A percentile compares a stretch with the other conserved stretches of the same genome.
Conservation (phyloP, 768 basidiomycete species). For the Nevesoporus exiguus region DNA sequence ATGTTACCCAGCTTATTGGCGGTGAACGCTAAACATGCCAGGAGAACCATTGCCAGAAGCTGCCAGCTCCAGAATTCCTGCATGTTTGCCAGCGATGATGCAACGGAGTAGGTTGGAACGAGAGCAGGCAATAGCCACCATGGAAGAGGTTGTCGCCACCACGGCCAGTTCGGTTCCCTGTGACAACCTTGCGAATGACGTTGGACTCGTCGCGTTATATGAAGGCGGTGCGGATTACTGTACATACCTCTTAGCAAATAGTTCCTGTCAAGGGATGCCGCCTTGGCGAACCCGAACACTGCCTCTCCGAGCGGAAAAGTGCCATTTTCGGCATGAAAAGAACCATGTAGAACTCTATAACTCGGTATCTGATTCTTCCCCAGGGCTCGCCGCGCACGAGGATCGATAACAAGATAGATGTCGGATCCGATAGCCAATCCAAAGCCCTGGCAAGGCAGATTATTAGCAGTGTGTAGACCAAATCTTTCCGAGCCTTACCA, state of each 20-base stretch:
- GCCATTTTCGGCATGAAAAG: conserved; percentile 49
- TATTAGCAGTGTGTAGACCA: conserved; percentile 4
- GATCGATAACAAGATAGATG: conserved; percentile 69
- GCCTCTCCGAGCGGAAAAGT: conserved; percentile 40
- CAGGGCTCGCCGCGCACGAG: conserved; percentile 42
- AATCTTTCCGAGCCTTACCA: conserved; percentile 41
- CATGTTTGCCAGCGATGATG: conserved; percentile 72
- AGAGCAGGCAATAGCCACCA: conserved; percentile 78
- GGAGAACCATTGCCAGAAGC: conserved; percentile 76
- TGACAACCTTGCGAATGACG: conserved; percentile 56
- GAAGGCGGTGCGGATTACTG: neutral
- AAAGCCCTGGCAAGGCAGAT: conserved; percentile 54
- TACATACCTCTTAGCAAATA: conserved; percentile 33
- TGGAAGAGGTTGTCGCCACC: conserved; percentile 75
- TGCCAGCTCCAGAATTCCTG: conserved; percentile 70
- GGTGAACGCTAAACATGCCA: conserved; percentile 72
- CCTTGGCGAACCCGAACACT: conserved; percentile 45
- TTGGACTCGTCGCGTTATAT: conserved; percentile 26
- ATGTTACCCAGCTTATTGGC: conserved; percentile 63
- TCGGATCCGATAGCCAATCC: conserved; percentile 83
- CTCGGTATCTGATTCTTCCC: conserved; percentile 33
- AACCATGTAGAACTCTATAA: conserved; percentile 51
- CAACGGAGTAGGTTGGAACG: conserved; percentile 73
- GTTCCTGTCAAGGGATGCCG: conserved; percentile 30
- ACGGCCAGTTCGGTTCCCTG: conserved; percentile 69